Conservation (phyloP, 2,329 filamentous ascomycete genomes). For the Zymoseptoria ardabiliae region DNA sequence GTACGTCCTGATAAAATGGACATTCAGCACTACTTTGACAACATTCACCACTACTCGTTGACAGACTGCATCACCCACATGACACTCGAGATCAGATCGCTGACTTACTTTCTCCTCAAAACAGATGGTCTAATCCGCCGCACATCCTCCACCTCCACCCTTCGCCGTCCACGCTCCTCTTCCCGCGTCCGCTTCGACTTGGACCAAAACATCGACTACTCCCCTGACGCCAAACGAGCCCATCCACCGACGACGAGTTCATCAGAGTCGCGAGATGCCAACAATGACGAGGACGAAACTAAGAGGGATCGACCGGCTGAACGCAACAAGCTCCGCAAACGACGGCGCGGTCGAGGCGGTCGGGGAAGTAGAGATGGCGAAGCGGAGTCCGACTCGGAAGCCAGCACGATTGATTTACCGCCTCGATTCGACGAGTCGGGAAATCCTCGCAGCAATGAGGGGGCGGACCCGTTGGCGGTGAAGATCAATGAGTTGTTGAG, state of each 20-base stretch:
- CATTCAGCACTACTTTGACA: not conserved
- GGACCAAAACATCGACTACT: constrained; percentile 24
- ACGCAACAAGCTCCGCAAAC: constrained; percentile 14
- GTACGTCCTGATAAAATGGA: constrained; percentile 17
- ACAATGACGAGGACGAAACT: not conserved
- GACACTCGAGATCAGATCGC: not conserved
- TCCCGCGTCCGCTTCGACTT: constrained; percentile 28
- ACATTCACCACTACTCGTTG: not conserved
- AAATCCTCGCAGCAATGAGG: constrained; percentile 21
- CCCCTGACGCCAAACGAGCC: constrained; percentile 20
- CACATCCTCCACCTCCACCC: not conserved
- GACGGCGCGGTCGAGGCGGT: constrained; percentile 12
- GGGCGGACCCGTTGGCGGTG: constrained; percentile 19
- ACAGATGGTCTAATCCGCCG: constrained; percentile 25
- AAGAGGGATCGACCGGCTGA: constrained; percentile 8
- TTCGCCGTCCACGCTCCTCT: constrained; percentile 18
- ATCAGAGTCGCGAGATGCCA: not conserved
- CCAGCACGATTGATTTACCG: constrained; percentile 29
- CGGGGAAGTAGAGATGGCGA: constrained; percentile 6
- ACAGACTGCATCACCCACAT: too few species aligned
- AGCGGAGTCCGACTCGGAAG: constrained; percentile 18
- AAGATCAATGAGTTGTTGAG: constrained; percentile 27
- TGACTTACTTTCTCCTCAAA: constrained; percentile 1
- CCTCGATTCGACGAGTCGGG: constrained; percentile 32
- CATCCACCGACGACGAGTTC: constrained; percentile 6